Conservation (phyloP, 2,329 filamentous ascomycete genomes). For the Pseudogymnoascus sp. region DNA sequence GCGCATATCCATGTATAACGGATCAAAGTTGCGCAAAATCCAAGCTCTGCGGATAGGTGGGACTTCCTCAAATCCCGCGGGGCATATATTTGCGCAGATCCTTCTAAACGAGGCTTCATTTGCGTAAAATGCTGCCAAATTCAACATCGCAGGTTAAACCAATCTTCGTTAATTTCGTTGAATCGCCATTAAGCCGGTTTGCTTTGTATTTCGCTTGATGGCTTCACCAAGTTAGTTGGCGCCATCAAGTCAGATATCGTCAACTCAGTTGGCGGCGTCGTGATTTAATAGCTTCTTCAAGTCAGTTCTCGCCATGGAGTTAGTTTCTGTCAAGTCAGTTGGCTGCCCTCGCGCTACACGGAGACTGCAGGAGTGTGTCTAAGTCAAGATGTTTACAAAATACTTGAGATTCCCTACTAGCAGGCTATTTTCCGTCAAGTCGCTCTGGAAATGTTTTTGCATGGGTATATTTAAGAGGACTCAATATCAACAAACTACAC, state of each 20-base stretch:
- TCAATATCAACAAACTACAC: neutral
- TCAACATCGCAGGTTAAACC: neutral
- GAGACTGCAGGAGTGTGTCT: neutral
- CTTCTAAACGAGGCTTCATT: neutral
- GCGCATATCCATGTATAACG: neutral
- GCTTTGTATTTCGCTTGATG: neutral
- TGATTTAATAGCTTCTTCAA: neutral
- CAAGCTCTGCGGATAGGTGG: too few relatives aligned
- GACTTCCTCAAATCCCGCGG: too few relatives aligned
- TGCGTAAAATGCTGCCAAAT: neutral
- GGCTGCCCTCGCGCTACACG: neutral
- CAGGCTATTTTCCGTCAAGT: neutral
- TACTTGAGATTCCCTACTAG: neutral
- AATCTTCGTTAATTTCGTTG: too few relatives aligned
- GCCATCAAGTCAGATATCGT: neutral
- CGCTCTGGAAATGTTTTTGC: neutral
- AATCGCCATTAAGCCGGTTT: too few relatives aligned
- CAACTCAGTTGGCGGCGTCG: too few relatives aligned
- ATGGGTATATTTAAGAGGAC: neutral
- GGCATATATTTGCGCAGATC: too few relatives aligned
- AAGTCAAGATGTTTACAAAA: constrained; percentile 4
- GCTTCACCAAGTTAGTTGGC: neutral
- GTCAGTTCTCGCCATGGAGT: neutral
- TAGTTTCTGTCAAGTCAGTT: too few relatives aligned
- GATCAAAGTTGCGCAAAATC: neutral